Percentiles rank a stretch among this genome's conserved stretches.
Conservation (phyloP, 2,329 filamentous ascomycete genomes). For the Cladosporium sp. region DNA sequence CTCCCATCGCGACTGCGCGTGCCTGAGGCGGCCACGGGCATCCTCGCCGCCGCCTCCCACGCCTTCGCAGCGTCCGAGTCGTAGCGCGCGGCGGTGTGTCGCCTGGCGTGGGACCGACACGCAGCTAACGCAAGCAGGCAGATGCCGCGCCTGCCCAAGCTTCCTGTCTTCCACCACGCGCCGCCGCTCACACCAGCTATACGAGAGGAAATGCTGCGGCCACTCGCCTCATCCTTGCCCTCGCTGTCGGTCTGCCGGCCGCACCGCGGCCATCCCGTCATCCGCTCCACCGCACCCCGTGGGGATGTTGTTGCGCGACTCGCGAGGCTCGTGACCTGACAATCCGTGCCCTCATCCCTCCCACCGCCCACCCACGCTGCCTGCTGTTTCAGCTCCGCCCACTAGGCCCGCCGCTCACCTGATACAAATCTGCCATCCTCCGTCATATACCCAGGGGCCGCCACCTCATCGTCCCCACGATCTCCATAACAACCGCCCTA, state of each 20-base stretch:
- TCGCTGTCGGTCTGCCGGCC: constrained; percentile 3
- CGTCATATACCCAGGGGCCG: not conserved
- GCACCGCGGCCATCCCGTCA: not conserved
- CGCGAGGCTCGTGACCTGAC: too few relatives aligned
- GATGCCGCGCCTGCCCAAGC: too few relatives aligned
- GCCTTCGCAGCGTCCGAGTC: too few relatives aligned
- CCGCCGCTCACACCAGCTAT: too few relatives aligned
- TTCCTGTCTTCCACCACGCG: too few relatives aligned
- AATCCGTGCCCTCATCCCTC: not conserved
- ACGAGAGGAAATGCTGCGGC: too few relatives aligned
- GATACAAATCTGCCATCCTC: not conserved
- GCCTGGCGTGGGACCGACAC: too few relatives aligned
- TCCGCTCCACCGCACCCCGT: not conserved
- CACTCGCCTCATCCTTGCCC: not conserved
- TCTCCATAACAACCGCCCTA: constrained; percentile 1
- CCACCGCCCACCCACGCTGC: constrained; percentile 1
- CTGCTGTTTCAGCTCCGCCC: constrained; percentile 9
- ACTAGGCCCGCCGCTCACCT: not conserved
- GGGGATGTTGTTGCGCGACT: not conserved
- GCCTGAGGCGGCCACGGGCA: not conserved
- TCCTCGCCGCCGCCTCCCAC: not conserved
- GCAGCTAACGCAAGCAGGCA: too few relatives aligned
- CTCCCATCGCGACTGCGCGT: too few relatives aligned
- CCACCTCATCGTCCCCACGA: not conserved
- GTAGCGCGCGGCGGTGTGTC: too few relatives aligned